Base-by-base conservation (phyloP, 768 basidiomycete species). In the Leccinum longicurvipes region DNA sequence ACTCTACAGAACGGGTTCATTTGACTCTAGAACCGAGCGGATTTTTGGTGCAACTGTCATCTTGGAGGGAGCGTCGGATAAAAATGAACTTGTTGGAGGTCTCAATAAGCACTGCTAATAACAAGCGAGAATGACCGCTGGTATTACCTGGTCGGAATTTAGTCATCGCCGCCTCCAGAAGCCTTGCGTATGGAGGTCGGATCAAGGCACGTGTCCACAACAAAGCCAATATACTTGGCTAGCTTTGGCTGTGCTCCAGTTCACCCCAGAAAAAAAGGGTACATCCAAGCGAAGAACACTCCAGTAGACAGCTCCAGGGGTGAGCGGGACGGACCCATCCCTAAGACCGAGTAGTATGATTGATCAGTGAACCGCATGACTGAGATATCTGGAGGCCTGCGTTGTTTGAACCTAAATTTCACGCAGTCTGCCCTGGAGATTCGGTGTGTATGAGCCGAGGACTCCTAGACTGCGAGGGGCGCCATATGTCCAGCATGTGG, bases 121-220 rank as follows among this genome's bases (percentile, higher is more conserved):
- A n/a, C 8, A 19, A 14, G 10, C 5, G 27, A 58, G 24, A 19
- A n/a, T 11, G 9, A 25, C 1, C 5, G n/a, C 48, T 17, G 15
- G 14, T 17, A 19, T 21, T 21, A 24, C 15, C 39, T 15, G 19
- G 14, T 50, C 23, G 17, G 23, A 9, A 44, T 1, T 39, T 28
- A 15, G 48, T 28, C 9, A 39, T 23, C 32, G 2, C 19, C 31
- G 6, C 24, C 17, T 5, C 4, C 23, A 54, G 41, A 3, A 21
- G 3, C 23, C 29, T 46, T 31, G 11, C 11, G 42, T 14, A 19
- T 32, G 59, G 48, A 60, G 52, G 32, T 50, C 52, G 47, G 58
- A 1, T 32, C 34, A n/a, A 31, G 52, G 27, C 27, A 34, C 17
- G 4, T 5, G 15, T 7, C 19, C 11, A 42, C 24, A 11, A 45